Evolutionary conservation across 176 grass and related monocot genomes (phyloP), one percentile per base, ranked within the genome.

Genomic region (Alloteropsis semialata): DNA sequence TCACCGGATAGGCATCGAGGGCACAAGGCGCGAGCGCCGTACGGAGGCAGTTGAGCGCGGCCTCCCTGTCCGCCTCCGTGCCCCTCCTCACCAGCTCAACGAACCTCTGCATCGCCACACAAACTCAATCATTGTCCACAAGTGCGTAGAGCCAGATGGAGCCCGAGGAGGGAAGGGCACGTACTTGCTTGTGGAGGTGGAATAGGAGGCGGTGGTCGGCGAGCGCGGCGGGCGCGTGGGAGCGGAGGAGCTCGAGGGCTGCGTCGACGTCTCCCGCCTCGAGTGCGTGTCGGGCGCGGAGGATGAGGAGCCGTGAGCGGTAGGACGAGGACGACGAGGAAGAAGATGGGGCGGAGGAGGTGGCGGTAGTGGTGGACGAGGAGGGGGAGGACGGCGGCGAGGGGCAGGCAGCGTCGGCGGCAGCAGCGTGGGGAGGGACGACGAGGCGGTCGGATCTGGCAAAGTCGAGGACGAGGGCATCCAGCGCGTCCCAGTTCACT

Each of bases 101-200:
- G 84, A 99, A 99, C 87, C 92, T 96, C 96, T 99, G 88, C 74
- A 80, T 55, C 70, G 33, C 24, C 18, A 65, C 22, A 71, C 46
- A 68, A 63, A 44, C 33, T 41, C 42, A 45, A 45, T 17, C 41
- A 45, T 25, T 21, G 70, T 7, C 8, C 10, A 39, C 14, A 48
- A 50, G 34, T 10, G 39, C 34, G 48, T 17, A 33, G 32, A 59
- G 33, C 54, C 14, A 61, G 25, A 50, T 34, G 27, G 79, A 5
- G 42, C 57, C 15, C 28, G 54, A 81, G 54, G 80, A 57, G 1
- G 78, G 55, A 72, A 10, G 41, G 36, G 28, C 24, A 36, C 39
- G 59, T n/a, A 96, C 96, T 89, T 99, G 96, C 79, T 99, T 99
- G 76, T 99, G 93, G 65, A 99, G 81, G 61, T 90, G 89, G 79